A percentile compares a stretch with the other conserved stretches of the same genome.
These are phyloP conservation scores for Pleodorina starrii DNA, from an alignment of 139 green algal genomes.

Conservation along the genomic window DNA sequence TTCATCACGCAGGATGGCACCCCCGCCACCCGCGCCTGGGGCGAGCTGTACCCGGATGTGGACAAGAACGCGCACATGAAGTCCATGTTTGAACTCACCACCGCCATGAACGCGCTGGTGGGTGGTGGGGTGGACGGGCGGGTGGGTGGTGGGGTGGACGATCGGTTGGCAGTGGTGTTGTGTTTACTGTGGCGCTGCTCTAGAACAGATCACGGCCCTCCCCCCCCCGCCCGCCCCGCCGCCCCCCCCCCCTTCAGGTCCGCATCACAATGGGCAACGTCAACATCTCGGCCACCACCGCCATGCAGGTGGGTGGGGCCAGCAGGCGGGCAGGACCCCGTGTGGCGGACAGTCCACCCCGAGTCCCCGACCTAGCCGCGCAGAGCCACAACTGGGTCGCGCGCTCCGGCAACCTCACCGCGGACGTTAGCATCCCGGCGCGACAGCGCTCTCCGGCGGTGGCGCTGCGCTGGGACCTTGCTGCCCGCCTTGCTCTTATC, in stretches of 20 bases:
- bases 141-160: background rate
- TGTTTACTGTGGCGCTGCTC: too few relatives aligned
- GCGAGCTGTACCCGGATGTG: slow-evolving; percentile 47
- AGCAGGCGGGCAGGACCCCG: background rate
- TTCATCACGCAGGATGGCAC: slow-evolving; percentile 73
- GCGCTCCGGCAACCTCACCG: too few relatives aligned
- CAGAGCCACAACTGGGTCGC: too few relatives aligned
- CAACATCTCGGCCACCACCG: slow-evolving; percentile 80
- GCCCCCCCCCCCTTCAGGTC: background rate
- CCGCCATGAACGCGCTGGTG: slow-evolving; percentile 77
- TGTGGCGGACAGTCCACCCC: too few relatives aligned
- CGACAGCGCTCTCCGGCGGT: too few relatives aligned
- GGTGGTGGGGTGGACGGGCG: background rate
- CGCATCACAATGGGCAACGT: slow-evolving; percentile 71
- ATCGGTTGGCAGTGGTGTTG: too few relatives aligned
- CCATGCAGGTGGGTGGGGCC: slow-evolving; percentile 56
- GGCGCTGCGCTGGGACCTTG: too few relatives aligned
- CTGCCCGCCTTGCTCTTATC: too few relatives aligned
- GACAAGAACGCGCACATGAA: slow-evolving; percentile 77
- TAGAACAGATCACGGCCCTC: too few relatives aligned
- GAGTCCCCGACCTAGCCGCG: too few relatives aligned
- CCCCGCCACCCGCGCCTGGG: slow-evolving; percentile 68
- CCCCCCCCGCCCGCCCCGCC: background rate
- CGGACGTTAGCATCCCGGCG: too few relatives aligned
- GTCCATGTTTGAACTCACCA: slow-evolving; percentile 76